Base-by-base conservation (phyloP, 2,329 filamentous ascomycete genomes). In the Alternaria sp. region DNA sequence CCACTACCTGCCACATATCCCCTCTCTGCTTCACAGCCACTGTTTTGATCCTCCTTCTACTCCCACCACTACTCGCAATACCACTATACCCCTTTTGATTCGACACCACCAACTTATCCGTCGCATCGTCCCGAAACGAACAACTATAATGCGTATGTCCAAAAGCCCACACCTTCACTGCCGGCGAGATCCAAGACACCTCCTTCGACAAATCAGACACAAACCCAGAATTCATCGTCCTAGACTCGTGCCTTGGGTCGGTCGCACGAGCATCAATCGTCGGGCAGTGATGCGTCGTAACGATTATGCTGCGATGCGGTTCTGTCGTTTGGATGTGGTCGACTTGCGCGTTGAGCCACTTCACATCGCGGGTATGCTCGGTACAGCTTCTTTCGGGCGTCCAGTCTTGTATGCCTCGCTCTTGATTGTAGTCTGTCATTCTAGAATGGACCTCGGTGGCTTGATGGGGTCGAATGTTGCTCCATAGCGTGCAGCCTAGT, bases 261-360 rank as follows among this genome's bases (percentile, higher is more conserved):
- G 37, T 40, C 1, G 37, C 37, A 23, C 37, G 37, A 5, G 37
- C 0, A 7, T 40, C 37, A 2, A 24, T 4, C 0, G 37, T 40
- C 0, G 37, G 37, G 2, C 37, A 40, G 37, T 40, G 37, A 4
- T 40, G 37, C 4, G 37, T 40, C 5, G 17, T 11, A 1, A 40
- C 13, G 10, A 40, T 40, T 1, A 40, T 13, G 6, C 21, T 40
- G 1, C 21, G 37, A 8, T 40, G 37, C 37, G 37, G 37, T 40
- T 24, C 37, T 0, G 6, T 8, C 1, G 0, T 6, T 24, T 40
- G 21, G 3, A 40, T 24, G 0, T 13, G 37, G 0, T 24, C 3
- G 21, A 40, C 37, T 24, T 40, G 37, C 0, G 37, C 11, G 37
- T 40, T 40, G 0, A 40, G 3, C 37, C 37, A 40, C 17, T 6